A percentile compares a stretch with the other conserved stretches of the same genome.
These are phyloP conservation scores for Kazachstania kunashirensis DNA, from an alignment of 805 yeast species.

Conservation along the genomic window DNA sequence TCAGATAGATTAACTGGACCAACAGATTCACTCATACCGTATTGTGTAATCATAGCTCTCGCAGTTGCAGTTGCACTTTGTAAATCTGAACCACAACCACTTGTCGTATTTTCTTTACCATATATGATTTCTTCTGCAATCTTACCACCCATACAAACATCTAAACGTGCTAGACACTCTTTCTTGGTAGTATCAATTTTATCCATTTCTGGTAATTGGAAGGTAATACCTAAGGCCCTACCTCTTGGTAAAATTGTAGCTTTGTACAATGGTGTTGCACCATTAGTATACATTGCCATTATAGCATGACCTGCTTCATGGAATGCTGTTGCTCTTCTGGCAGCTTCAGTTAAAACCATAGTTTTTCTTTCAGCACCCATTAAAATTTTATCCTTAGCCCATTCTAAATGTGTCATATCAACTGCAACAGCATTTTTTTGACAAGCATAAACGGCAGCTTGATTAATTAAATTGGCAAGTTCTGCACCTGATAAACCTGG, in stretches of 20 bases:
- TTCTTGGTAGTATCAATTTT: conserved; percentile 84
- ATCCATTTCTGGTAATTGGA: conserved; percentile 97
- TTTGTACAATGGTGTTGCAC: conserved; percentile 91
- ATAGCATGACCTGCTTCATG: conserved; percentile 99
- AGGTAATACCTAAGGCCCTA: conserved; percentile 90
- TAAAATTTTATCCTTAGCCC: conserved; percentile 98
- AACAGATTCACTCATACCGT: conserved; percentile 89
- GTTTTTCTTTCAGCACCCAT: conserved; percentile 98
- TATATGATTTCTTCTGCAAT: conserved; percentile 90
- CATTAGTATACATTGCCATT: conserved; percentile 89
- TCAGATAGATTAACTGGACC: conserved; percentile 89
- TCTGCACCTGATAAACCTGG: conserved; percentile 99
- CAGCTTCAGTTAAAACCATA: conserved; percentile 94
- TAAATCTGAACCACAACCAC: conserved; percentile 91
- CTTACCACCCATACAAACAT: conserved; percentile 99
- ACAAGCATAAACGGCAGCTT: conserved; percentile 96
- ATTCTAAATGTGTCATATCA: conserved; percentile 84
- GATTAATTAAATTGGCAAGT: conserved; percentile 87
- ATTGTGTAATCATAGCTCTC: conserved; percentile 91
- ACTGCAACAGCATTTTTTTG: conserved; percentile 86
- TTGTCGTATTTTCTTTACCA: conserved; percentile 86
- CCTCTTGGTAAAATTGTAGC: conserved; percentile 97
- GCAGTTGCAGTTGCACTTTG: conserved; percentile 87
- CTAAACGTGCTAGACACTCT: conserved; percentile 85
- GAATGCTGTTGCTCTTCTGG: conserved; percentile 87